A percentile compares a stretch with the other conserved stretches of the same genome.
Conservation (phyloP, 2,329 filamentous ascomycete genomes). For the Hirsutella rhossiliensis region DNA sequence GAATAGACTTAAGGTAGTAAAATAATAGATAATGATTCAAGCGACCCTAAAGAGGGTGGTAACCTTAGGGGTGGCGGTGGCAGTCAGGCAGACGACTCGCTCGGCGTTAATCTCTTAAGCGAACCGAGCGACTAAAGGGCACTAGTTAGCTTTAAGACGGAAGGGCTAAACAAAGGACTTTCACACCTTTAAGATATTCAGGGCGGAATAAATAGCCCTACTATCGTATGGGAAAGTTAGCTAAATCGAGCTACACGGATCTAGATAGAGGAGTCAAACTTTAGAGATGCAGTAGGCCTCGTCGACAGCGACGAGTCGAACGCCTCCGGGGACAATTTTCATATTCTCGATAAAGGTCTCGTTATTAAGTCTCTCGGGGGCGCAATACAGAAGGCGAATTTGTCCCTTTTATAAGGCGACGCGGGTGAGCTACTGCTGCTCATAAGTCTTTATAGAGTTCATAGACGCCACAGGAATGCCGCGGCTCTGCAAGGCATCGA, state of each 20-base stretch:
- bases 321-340: constrained; percentile 38
- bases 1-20: too few relatives aligned
- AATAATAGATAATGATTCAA: too few relatives aligned
- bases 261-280: not conserved
- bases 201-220: constrained; percentile 38
- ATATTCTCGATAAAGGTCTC: constrained; percentile 46
- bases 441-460: constrained; percentile 41
- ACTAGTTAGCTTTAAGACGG: not conserved
- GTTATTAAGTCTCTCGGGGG: constrained; percentile 48
- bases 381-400: constrained; percentile 43
- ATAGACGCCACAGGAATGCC: constrained; percentile 40
- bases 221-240: constrained; percentile 10
- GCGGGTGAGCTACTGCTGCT: constrained; percentile 28
- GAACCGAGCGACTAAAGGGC: constrained; percentile 36
- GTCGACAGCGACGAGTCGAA: constrained; percentile 44
- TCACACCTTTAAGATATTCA: constrained; percentile 35
- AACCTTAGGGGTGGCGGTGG: constrained; percentile 46
- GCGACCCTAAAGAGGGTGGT: too few relatives aligned
- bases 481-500: constrained; percentile 36
- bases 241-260: not conserved
- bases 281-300: constrained; percentile 46
- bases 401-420: constrained; percentile 28
- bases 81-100: constrained; percentile 46
- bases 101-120: constrained; percentile 42
- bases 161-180: constrained; percentile 4